A percentile compares a stretch with the other conserved stretches of the same genome.
phyloP scores from a whole-genome alignment of 2,329 filamentous ascomycete species.

The Biscogniauxia sp. region DNA sequence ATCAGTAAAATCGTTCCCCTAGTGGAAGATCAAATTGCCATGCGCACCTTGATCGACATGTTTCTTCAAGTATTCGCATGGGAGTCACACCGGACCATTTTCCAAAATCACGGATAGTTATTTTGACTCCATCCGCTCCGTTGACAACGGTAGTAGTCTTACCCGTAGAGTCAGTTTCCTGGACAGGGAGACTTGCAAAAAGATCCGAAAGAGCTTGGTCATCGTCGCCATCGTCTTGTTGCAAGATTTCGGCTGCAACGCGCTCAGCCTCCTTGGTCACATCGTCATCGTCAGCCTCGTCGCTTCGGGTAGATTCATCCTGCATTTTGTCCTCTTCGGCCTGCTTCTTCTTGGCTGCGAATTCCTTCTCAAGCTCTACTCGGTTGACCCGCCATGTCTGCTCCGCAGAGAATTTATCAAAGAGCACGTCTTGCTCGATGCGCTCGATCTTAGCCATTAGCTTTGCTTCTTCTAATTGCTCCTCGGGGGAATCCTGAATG shows the following conservation, averaged over 20 bases:
- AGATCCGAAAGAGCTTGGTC: slow-evolving; percentile 50
- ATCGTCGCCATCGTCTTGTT: slow-evolving; percentile 54
- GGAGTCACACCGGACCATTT: slow-evolving; percentile 77
- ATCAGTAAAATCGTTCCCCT: background rate
- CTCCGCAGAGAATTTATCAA: slow-evolving; percentile 66
- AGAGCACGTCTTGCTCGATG: slow-evolving; percentile 76
- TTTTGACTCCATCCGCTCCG: slow-evolving; percentile 49
- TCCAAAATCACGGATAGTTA: slow-evolving; percentile 78
- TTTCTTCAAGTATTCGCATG: slow-evolving; percentile 75
- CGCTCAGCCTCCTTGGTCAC: slow-evolving; percentile 56
- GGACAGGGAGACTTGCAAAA: slow-evolving; percentile 60
- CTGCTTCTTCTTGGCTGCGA: slow-evolving; percentile 46
- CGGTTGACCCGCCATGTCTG: slow-evolving; percentile 61
- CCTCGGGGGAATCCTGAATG: slow-evolving; percentile 23
- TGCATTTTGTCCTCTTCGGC: slow-evolving; percentile 32
- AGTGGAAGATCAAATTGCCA: background rate
- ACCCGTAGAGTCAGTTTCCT: slow-evolving; percentile 60
- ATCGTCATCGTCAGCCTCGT: slow-evolving; percentile 41
- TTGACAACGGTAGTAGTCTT: slow-evolving; percentile 56
- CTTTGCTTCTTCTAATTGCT: slow-evolving; percentile 55
- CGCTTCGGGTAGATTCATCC: slow-evolving; percentile 27
- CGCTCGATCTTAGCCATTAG: slow-evolving; percentile 71
- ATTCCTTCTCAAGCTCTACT: slow-evolving; percentile 60
- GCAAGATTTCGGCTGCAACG: slow-evolving; percentile 57
- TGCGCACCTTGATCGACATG: slow-evolving; percentile 72